phyloP scores from a whole-genome alignment of 1,284 basidiomycete species.

The Coniferiporia sulphurascens region DNA sequence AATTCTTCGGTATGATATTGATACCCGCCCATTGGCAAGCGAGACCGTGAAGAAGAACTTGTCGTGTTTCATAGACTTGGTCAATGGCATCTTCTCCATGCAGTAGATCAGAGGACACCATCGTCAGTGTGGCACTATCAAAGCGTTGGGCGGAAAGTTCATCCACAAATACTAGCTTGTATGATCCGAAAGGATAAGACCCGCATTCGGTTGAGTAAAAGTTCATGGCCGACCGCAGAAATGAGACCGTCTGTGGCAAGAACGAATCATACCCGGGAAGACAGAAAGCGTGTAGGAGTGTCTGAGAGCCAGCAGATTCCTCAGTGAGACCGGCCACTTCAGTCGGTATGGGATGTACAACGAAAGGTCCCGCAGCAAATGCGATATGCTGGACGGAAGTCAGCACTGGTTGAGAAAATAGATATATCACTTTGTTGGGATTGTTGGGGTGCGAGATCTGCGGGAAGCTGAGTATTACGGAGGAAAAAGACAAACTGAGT shows the following conservation, averaged over 20 bases:
- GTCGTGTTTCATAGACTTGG: conserved; percentile 88
- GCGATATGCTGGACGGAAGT: conserved; percentile 95
- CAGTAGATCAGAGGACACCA: conserved; percentile 80
- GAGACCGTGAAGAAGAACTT: conserved; percentile 81
- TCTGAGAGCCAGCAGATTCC: conserved; percentile 63
- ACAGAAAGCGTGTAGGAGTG: conserved; percentile 91
- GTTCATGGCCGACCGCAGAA: conserved; percentile 85
- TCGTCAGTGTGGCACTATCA: conserved; percentile 80
- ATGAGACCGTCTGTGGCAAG: conserved; percentile 64
- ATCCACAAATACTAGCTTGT: conserved; percentile 95
- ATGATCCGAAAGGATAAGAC: conserved; percentile 94
- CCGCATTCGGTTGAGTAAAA: conserved; percentile 92
- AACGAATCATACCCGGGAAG: conserved; percentile 81
- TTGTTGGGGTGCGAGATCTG: conserved; percentile 93
- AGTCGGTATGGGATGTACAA: conserved; percentile 68
- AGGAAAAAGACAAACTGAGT: conserved; percentile 17
- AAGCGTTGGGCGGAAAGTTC: conserved; percentile 77
- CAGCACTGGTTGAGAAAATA: conserved; percentile 84
- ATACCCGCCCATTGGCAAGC: conserved; percentile 98
- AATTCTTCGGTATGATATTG: conserved; percentile 93
- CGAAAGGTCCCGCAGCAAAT: conserved; percentile 94
- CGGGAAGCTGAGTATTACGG: conserved; percentile 13
- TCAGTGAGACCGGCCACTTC: conserved; percentile 55
- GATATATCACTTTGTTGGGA: conserved; percentile 91
- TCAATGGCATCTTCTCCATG: conserved; percentile 91